These are phyloP conservation scores for Paramecium sonneborni DNA, from an alignment of 73 alveolate species.

Conservation along the genomic window DNA sequence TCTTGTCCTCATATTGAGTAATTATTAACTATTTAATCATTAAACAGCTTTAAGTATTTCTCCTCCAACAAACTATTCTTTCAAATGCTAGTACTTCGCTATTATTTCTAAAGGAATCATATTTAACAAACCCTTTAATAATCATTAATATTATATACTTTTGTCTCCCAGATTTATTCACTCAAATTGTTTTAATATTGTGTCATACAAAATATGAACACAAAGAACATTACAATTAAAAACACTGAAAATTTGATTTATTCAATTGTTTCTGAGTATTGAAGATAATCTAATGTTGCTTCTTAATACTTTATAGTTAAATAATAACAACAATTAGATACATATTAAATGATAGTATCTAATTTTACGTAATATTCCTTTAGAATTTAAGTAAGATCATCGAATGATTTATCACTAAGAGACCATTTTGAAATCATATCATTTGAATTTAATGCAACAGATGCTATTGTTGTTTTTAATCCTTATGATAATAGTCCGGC, in stretches of 20 bases:
- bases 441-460: neutral
- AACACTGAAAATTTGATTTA: slow-evolving; percentile 20
- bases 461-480: neutral
- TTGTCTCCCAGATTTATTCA: slow-evolving; percentile 54
- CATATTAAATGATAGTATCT: slow-evolving; percentile 19
- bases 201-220: slow-evolving; percentile 50
- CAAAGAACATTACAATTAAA: slow-evolving; percentile 22
- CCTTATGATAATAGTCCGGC: neutral
- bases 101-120: slow-evolving; percentile 59
- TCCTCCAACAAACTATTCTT: slow-evolving; percentile 38
- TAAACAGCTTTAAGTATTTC: slow-evolving; percentile 62
- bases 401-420: neutral
- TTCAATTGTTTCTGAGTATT: slow-evolving; percentile 6
- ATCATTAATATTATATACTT: neutral
- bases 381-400: neutral
- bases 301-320: neutral
- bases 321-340: neutral
- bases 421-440: neutral
- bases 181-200: slow-evolving; percentile 44
- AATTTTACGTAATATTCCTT: neutral
- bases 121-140: slow-evolving; percentile 26
- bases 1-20: neutral
- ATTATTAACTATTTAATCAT: slow-evolving; percentile 4
- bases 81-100: slow-evolving; percentile 13
- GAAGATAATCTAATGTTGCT: neutral